phyloP scores from a whole-genome alignment of 75 land plant species.

The Picea glauca region DNA sequence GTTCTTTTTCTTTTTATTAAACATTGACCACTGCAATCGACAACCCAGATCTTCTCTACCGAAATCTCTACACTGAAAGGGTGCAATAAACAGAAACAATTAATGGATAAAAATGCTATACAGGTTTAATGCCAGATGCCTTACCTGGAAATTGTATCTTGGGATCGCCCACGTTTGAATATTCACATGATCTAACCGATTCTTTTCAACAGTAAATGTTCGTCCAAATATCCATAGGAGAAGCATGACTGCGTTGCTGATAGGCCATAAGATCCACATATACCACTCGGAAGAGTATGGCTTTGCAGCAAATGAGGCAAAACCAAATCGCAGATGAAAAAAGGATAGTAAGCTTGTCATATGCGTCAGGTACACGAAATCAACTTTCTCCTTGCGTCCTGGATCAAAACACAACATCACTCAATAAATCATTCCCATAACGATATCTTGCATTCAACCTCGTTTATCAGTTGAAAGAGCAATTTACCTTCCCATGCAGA shows the following conservation, averaged over 20 bases:
- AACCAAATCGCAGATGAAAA: slow-evolving; percentile 54
- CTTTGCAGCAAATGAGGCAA: slow-evolving; percentile 55
- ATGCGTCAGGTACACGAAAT: slow-evolving; percentile 76
- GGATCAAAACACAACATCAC: slow-evolving; percentile 1
- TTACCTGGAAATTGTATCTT: slow-evolving; percentile 56
- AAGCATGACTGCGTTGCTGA: slow-evolving; percentile 34
- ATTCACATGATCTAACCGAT: slow-evolving; percentile 32
- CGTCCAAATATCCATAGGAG: slow-evolving; percentile 35
- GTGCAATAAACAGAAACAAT: no score
- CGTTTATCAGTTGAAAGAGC: not conserved
- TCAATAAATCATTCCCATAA: not conserved
- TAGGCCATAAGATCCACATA: slow-evolving; percentile 52
- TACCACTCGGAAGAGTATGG: slow-evolving; percentile 58
- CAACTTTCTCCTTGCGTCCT: slow-evolving; percentile 37
- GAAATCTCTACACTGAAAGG: no score
- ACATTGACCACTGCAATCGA: no score
- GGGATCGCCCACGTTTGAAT: slow-evolving; percentile 80
- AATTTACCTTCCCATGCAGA: slow-evolving; percentile 23
- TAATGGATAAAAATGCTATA: no score
- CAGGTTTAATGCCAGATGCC: no score
- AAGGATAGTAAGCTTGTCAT: slow-evolving; percentile 57
- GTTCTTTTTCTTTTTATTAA: no score
- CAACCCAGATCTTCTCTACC: no score
- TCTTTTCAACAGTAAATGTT: slow-evolving; percentile 55
- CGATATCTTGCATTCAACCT: not conserved